Base-by-base conservation (phyloP, 1,284 basidiomycete genomes). In the Malassezia restricta region DNA sequence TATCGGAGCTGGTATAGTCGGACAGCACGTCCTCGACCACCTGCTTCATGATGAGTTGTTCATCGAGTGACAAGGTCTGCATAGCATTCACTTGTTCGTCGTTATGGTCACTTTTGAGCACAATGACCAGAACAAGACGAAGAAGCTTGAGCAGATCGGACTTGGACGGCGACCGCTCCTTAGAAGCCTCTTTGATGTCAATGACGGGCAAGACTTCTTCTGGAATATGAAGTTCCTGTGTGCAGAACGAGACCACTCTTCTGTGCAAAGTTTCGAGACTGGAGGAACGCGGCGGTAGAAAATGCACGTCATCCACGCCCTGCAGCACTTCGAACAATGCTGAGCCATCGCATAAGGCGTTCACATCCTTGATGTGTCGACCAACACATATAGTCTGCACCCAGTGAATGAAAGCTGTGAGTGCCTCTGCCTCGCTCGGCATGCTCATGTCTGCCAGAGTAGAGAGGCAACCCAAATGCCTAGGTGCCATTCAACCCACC, bases 41-140 rank as follows among this genome's bases (percentile, higher is more conserved):
- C 82, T 74, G 80, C 83, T 87, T 90, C 86, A 52, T 88, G 75
- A 66, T 81, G 77, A 74, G 86, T 74, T 92, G 88, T 64, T 88
- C 83, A 27, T 76, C 78, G 72, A 88, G 82, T 50, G 80, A 81
- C 59, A 91, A 75, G 3, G 78, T 78, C 69, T 90, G 87, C 43
- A 92, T 90, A 68, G 82, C 84, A 63, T 82, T 82, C 55, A 90
- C 87, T 60, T 87, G 85, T 49, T 82, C 80, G 73, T 83, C 81
- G 64, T 87, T 88, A 74, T 80, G 60, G 9, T 66, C 68, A 51
- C 58, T 87, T 68, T 94, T 86, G 2, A 94, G 90, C 0, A 89
- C 86, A 61, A 95, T 88, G 5, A 86, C 87, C 43, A 96, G 86
- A 1, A 87, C 86, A 35, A 95, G 78, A 54, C 86, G 80, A 65